Percentiles rank a stretch among this genome's conserved stretches.
Conservation (phyloP, 2,329 filamentous ascomycete genomes). For the Penicillium aurantiogriseum region DNA sequence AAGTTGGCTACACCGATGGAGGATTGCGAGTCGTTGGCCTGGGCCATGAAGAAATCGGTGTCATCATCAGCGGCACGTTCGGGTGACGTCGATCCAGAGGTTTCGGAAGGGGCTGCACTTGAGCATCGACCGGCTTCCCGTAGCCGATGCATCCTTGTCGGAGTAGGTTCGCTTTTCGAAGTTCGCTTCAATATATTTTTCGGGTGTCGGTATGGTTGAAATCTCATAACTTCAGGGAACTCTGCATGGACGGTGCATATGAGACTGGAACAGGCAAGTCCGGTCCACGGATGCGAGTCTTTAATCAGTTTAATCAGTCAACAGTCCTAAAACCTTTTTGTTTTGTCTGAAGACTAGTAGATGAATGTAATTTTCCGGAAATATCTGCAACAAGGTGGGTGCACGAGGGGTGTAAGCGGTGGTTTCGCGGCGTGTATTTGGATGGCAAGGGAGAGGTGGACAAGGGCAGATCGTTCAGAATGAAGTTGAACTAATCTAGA, state of each 20-base stretch:
- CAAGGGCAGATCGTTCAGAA: background rate
- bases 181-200: constrained; percentile 13
- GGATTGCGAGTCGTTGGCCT: constrained; percentile 85
- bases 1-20: constrained; percentile 80
- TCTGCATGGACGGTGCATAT: constrained; percentile 17
- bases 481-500: constrained; percentile 3
- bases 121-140: constrained; percentile 37
- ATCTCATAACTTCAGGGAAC: constrained; percentile 21
- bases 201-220: constrained; percentile 15
- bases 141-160: constrained; percentile 38
- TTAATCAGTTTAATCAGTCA: background rate
- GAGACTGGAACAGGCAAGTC: constrained; percentile 10
- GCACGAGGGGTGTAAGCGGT: constrained; percentile 8
- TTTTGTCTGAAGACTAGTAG: background rate
- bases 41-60: constrained; percentile 84
- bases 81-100: constrained; percentile 47
- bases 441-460: constrained; percentile 5
- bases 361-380: background rate
- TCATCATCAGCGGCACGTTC: constrained; percentile 72
- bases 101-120: constrained; percentile 44
- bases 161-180: constrained; percentile 5
- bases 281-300: constrained; percentile 4
- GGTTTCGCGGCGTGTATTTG: background rate
- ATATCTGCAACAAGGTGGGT: background rate
- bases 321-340: background rate